Evolutionary conservation across 345 rosid species (phyloP), one percentile per base, ranked within the genome.

Genomic region (Pugionium dolabratum): DNA sequence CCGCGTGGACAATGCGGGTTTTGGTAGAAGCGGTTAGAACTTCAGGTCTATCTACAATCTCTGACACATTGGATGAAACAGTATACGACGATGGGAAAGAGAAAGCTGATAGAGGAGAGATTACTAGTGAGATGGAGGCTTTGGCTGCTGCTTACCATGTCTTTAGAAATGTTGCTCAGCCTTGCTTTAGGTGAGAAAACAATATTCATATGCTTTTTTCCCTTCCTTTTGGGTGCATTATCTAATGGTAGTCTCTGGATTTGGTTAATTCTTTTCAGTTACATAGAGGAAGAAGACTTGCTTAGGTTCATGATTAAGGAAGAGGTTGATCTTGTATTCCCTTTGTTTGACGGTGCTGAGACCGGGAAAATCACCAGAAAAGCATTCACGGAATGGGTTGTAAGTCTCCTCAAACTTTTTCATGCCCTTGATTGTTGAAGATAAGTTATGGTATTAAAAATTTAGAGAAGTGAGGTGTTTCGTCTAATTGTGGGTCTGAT

Each of bases 1-100:
- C 98, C 0, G 82, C 95, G 51, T 92, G 98, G 98, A 85, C 87
- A 2, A 87, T 92, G 96, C 83, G 89, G 74, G 81, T 83, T 43
- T 76, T 92, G 78, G 79, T 86, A 10, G 95, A 92, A 56, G 84
- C 91, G 0, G 82, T 87, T 53, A 84, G 80, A 47, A 87, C 74
- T 62, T 83, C 97, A 0, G 84, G 91, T 41, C 78, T 89, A 9
- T 78, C 89, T 4, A 85, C 93, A 36, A 80, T 92, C 72, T 92
- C 98, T 10, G 79, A 86, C 35, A 51, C 89, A 3, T 60, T 92
- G 49, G 90, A 89, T 41, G 86, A 87, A 75, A 73, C 72, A 65
- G 44, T 62, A 6, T 41, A 72, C 18, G 83, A 57, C 4, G 79
- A 59, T 3, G 82, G 50, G 53, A 74, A 56, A 29, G 82, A 64